Conservation (phyloP, 371 early-diverging fungal species). For the Blyttiomyces sp. region DNA sequence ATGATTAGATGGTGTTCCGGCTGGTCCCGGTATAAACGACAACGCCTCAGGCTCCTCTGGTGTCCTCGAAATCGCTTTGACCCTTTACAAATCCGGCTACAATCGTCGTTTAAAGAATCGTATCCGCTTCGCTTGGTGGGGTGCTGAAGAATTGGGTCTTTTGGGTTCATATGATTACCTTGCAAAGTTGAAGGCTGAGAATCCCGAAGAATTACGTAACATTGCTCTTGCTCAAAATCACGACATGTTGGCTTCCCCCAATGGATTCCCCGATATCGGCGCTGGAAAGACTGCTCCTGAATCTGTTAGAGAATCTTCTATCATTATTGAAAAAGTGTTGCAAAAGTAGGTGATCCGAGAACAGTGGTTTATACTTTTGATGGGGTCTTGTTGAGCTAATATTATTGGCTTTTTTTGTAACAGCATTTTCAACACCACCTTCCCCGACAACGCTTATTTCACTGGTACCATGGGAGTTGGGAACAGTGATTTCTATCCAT, state of each 20-base stretch:
- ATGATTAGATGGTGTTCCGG: conserved; percentile 26
- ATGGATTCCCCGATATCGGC: too few relatives aligned
- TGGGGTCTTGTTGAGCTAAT: too few relatives aligned
- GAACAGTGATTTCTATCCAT: conserved; percentile 47
- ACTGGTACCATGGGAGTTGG: too few relatives aligned
- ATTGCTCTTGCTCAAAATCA: conserved; percentile 68
- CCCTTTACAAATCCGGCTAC: conserved; percentile 38
- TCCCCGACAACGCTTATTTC: too few relatives aligned
- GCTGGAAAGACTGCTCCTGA: too few relatives aligned
- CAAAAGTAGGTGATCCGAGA: too few relatives aligned
- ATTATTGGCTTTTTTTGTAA: too few relatives aligned
- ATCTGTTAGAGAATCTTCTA: too few relatives aligned
- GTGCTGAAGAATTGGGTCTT: conserved; percentile 73
- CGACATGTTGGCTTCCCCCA: conserved; percentile 79
- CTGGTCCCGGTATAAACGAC: conserved; percentile 37
- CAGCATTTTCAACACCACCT: too few relatives aligned
- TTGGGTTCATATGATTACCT: conserved; percentile 63
- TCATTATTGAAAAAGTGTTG: too few relatives aligned
- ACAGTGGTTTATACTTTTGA: too few relatives aligned
- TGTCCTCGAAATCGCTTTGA: conserved; percentile 56
- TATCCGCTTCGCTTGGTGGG: conserved; percentile 68
- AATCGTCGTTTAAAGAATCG: conserved; percentile 16
- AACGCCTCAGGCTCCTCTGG: conserved; percentile 62
- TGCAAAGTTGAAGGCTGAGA: conserved; percentile 29
- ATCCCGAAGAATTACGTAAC: conserved; percentile 37